Evolutionary conservation across 2,329 filamentous ascomycete genomes (phyloP).

Genomic region (Alternaria atra): DNA sequence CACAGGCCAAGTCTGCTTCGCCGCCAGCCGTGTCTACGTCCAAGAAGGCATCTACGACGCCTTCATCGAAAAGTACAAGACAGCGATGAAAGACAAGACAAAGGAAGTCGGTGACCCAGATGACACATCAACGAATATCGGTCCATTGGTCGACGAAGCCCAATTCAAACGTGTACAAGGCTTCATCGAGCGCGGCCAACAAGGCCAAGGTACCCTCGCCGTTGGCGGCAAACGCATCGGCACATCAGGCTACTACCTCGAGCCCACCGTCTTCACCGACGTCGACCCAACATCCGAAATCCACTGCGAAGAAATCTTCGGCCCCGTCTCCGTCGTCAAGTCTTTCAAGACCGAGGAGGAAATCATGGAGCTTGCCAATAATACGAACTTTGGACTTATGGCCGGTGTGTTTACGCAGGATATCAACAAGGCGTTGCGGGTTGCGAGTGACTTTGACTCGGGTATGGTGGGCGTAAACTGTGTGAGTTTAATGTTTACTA

Average conservation of each 20-base stretch:
- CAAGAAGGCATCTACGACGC: conserved; percentile 51
- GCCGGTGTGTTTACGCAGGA: conserved; percentile 53
- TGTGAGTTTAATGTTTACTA: conserved; percentile 48
- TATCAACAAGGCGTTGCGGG: conserved; percentile 47
- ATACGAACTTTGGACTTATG: conserved; percentile 52
- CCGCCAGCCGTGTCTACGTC: conserved; percentile 51
- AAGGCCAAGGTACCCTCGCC: conserved; percentile 42
- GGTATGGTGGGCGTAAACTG: conserved; percentile 50
- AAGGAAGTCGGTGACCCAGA: conserved; percentile 46
- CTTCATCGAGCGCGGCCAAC: conserved; percentile 47
- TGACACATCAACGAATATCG: conserved; percentile 40
- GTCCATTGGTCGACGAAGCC: conserved; percentile 46
- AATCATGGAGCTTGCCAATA: conserved; percentile 49
- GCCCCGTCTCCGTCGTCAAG: conserved; percentile 47
- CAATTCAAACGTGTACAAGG: conserved; percentile 49
- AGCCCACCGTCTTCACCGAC: conserved; percentile 50
- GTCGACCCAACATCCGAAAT: conserved; percentile 46
- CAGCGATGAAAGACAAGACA: conserved; percentile 42
- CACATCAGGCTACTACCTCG: conserved; percentile 45
- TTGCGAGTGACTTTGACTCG: conserved; percentile 45
- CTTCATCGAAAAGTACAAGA: conserved; percentile 50
- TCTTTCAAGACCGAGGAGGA: conserved; percentile 53
- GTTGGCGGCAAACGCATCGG: conserved; percentile 46
- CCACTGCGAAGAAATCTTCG: conserved; percentile 52
- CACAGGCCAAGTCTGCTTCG: conserved; percentile 52